Percentiles rank a stretch among this genome's conserved stretches.
Conservation (phyloP, 2,329 filamentous ascomycete genomes). For the Tetracladium maxilliforme region DNA sequence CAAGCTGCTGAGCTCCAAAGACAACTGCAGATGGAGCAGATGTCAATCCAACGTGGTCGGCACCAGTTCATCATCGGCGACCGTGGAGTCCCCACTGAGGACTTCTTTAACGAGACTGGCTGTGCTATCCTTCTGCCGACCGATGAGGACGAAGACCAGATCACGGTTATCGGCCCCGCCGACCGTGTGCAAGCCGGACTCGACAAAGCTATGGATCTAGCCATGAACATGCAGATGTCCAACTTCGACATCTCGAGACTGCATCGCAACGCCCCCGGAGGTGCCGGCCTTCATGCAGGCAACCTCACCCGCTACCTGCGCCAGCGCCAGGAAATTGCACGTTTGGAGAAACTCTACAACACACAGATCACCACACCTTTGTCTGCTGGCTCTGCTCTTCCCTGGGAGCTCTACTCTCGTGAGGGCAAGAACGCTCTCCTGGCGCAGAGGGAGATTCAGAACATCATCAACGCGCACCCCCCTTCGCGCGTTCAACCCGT, state of each 20-base stretch:
- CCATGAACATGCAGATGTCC: conserved; percentile 72
- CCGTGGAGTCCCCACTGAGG: conserved; percentile 61
- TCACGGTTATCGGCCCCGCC: conserved; percentile 72
- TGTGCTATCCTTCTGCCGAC: conserved; percentile 77
- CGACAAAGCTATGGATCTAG: conserved; percentile 77
- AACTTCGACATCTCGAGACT: conserved; percentile 72
- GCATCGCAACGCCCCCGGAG: conserved; percentile 58
- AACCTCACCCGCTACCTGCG: conserved; percentile 80
- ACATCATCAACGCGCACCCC: conserved; percentile 59
- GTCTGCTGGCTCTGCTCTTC: conserved; percentile 52
- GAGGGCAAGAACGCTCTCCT: conserved; percentile 73
- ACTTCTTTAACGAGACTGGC: conserved; percentile 83
- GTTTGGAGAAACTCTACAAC: conserved; percentile 66
- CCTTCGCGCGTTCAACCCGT: conserved; percentile 55
- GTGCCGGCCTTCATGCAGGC: conserved; percentile 65
- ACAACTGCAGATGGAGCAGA: conserved; percentile 62
- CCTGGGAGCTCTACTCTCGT: conserved; percentile 79
- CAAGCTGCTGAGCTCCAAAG: conserved; percentile 62
- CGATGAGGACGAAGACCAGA: conserved; percentile 58
- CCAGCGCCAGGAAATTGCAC: conserved; percentile 66
- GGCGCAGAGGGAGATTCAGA: conserved; percentile 60
- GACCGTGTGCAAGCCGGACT: conserved; percentile 60
- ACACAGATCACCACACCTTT: conserved; percentile 78
- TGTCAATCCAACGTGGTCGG: conserved; percentile 70
- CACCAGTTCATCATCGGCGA: conserved; percentile 94